Evolutionary conservation across 768 basidiomycete genomes (phyloP), one percentile per base, ranked within the genome.

Genomic region (Lentinula raphanica): DNA sequence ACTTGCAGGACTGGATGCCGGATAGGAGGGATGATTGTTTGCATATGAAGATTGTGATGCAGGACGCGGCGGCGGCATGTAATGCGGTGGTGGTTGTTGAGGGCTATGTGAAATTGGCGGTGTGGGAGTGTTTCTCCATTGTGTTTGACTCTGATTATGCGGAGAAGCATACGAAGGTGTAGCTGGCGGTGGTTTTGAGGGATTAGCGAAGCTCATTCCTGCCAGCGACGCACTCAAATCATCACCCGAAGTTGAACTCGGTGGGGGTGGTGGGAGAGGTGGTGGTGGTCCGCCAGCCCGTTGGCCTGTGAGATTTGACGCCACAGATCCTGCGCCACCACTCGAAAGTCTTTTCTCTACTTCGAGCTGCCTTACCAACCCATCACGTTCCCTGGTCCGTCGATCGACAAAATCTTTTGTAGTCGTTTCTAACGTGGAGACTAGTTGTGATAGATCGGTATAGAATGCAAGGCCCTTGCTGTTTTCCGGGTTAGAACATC

Each of bases 401-500:
- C 79, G 74, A 0, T 79, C 72, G 7, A 93, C 75, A 65, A 88
- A 97, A 0, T 76, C 71, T 50, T 77, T 81, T 2, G 83, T 80
- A 57, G 85, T 85, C 3, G 77, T 70, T 35, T 78, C 74, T 4
- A 98, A 79, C 7, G 78, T 80, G 0, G 72, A 65, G 11, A 85
- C 77, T 36, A 95, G 71, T 17, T 85, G 83, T 0, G 77, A 80
- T 13, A 98, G 79, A 61, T 95, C 92, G 5, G 76, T 78, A 68
- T 99, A 98, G 71, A 96, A 99, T 44, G 88, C 84, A 1, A 93
- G 74, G 0, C 95, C 96, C 68, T 94, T 95, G 12, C 91, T 94
- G 68, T 62, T 1, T 3, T 1, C 17, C 3, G 21, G 63, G 12
- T 42, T 31, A 62, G 15, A 63, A 65, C 6, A 56, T 40, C 40